A percentile compares a stretch with the other conserved stretches of the same genome.
phyloP scores from a whole-genome alignment of 148 eudicot genomes.

The Suaeda aralocaspica region DNA sequence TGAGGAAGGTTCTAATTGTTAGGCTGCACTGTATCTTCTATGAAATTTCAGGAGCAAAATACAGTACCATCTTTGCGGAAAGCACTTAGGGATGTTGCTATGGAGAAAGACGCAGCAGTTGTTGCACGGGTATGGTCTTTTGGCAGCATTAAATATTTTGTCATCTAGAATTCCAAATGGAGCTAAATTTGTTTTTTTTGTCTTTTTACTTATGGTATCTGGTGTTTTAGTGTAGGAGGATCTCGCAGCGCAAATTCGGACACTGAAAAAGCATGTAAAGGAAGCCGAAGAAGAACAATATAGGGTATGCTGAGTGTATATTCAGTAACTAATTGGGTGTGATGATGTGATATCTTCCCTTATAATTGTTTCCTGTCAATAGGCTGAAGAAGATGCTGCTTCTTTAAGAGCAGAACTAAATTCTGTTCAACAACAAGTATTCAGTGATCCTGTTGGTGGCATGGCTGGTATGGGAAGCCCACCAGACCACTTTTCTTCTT shows the following conservation, averaged over 20 bases:
- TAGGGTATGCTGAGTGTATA: slow-evolving; percentile 43
- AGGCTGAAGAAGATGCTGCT: slow-evolving; percentile 99
- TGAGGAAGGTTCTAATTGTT: neutral
- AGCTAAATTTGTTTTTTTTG: neutral
- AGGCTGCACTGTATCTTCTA: too few species aligned
- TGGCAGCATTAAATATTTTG: neutral
- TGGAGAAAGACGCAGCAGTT: slow-evolving; percentile 99
- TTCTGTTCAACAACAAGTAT: slow-evolving; percentile 77
- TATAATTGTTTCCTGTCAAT: slow-evolving; percentile 29
- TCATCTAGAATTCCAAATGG: neutral
- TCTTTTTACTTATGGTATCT: slow-evolving; percentile 22
- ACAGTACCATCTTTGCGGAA: slow-evolving; percentile 80
- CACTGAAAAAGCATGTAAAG: slow-evolving; percentile 69
- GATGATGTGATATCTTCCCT: slow-evolving; percentile 3
- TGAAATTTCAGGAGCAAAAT: slow-evolving; percentile 65
- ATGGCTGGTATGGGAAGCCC: slow-evolving; percentile 49
- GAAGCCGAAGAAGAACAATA: slow-evolving; percentile 99
- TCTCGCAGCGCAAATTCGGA: slow-evolving; percentile 81
- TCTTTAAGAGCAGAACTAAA: slow-evolving; percentile 87
- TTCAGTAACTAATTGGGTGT: neutral
- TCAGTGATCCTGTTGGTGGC: slow-evolving; percentile 42
- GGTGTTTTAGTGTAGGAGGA: slow-evolving; percentile 73
- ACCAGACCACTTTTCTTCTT: slow-evolving; percentile 52
- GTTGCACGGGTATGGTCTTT: slow-evolving; percentile 71
- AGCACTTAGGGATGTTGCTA: slow-evolving; percentile 92